These are phyloP conservation scores for Bauhinia variegata DNA, from an alignment of 306 rosid species.

Conservation along the genomic window DNA sequence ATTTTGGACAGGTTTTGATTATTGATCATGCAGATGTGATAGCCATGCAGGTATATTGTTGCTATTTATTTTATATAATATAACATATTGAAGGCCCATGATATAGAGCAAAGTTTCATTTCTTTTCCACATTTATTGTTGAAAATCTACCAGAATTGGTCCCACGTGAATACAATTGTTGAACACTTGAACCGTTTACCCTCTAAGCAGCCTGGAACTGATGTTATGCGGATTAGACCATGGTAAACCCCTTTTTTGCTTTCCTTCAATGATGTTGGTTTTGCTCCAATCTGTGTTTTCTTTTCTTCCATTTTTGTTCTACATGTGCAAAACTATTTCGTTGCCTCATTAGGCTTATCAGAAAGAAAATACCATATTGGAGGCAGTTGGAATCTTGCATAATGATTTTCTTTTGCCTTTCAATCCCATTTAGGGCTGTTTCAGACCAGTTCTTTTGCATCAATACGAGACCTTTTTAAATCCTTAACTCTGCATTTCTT, in stretches of 20 bases:
- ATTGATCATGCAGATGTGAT: constrained; percentile 95
- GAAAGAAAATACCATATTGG: neutral
- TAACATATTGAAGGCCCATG: constrained; percentile 29
- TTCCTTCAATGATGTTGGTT: constrained; percentile 12
- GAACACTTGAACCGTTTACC: constrained; percentile 77
- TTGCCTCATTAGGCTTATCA: too few relatives aligned
- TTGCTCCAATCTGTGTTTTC: neutral
- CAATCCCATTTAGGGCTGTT: neutral
- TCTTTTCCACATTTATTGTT: constrained; percentile 25
- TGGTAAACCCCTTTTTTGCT: constrained; percentile 54
- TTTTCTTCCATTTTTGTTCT: constrained; percentile 31
- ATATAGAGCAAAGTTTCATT: constrained; percentile 21
- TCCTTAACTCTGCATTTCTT: constrained; percentile 34
- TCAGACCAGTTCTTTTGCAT: neutral
- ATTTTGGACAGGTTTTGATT: constrained; percentile 70
- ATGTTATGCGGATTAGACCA: constrained; percentile 84
- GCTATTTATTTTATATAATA: constrained; percentile 30
- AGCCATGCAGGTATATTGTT: constrained; percentile 76
- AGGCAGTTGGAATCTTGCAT: neutral
- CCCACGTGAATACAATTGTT: constrained; percentile 67
- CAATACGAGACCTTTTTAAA: too few relatives aligned
- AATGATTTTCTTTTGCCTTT: neutral
- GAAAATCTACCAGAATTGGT: constrained; percentile 71
- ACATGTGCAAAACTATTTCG: neutral
- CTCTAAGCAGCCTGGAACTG: constrained; percentile 72